A percentile compares a stretch with the other conserved stretches of the same genome.
These are phyloP conservation scores for Eucalyptus sp. DNA, from an alignment of 345 rosid species.

Conservation along the genomic window DNA sequence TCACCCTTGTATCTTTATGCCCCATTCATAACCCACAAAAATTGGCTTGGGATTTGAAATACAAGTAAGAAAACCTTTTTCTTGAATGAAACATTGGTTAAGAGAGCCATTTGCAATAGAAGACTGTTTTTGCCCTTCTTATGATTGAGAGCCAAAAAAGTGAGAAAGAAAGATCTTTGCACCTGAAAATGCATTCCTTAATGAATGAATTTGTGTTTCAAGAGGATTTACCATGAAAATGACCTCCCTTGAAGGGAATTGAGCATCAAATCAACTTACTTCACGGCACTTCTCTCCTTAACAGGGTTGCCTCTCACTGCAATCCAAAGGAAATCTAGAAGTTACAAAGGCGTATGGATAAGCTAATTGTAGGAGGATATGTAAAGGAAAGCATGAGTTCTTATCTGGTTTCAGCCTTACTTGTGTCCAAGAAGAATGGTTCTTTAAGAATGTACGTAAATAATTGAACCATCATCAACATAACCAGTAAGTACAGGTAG, in stretches of 20 bases:
- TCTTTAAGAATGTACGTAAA: background rate
- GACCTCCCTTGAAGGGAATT: background rate
- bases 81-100: too few relatives aligned
- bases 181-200: fast-evolving
- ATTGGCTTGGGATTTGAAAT: too few relatives aligned
- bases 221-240: background rate
- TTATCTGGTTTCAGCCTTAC: background rate
- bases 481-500: background rate
- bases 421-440: background rate
- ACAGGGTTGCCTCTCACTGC: fast-evolving
- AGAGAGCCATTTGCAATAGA: too few relatives aligned
- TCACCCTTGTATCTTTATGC: too few relatives aligned
- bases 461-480: background rate
- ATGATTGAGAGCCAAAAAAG: too few relatives aligned
- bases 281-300: background rate
- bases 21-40: too few relatives aligned
- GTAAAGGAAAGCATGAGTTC: background rate
- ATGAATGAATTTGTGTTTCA: background rate
- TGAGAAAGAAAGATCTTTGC: too few relatives aligned
- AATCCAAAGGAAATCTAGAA: background rate
- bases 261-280: background rate
- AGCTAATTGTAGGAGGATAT: too few relatives aligned
- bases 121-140: too few relatives aligned
- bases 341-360: fast-evolving
- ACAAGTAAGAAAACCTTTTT: too few relatives aligned